Evolutionary conservation across 2,329 filamentous ascomycete species (phyloP), one percentile per base, ranked within the genome.

Genomic region (Fusarium azukiicola): DNA sequence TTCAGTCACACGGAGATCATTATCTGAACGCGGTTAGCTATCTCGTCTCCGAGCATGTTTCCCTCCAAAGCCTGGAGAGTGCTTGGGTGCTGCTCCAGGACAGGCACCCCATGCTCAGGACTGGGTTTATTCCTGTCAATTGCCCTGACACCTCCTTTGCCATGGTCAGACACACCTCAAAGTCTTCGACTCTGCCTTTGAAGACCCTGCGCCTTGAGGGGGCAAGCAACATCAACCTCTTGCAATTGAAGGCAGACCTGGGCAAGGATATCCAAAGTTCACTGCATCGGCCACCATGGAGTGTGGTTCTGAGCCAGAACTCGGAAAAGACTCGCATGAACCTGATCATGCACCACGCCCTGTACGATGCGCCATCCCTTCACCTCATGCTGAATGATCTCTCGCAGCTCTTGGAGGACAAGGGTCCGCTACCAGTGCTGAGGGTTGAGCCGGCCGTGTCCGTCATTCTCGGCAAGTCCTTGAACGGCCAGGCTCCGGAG

Each of bases 301-400:
- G 88, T 17, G 85, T 96, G 27, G 87, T 88, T 1, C 64, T 96
- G 3, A 83, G 90, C 1, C 79, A 88, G 5, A 58, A 75, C 1
- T 71, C 82, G 0, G 67, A 76, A 0, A 58, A 69, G 2, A 47
- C 76, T 8, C 80, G 66, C 5, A 90, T 92, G 86, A 87, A 91
- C 63, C 77, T 94, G 7, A 84, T 89, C 3, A 90, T 96, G 5
- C 95, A 98, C 77, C 97, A 99, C 87, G 96, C 96, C 1, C 88
- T 99, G 0, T 99, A 98, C 79, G 97, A 99, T 87, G 97, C 96
- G 0, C 90, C 93, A 52, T 97, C 96, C 13, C 87, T 99, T 16
- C 89, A 92, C 6, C 83, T 90, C 1, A 90, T 99, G 2, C 86
- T 98, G 4, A 83, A 88, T 1, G 92, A 95, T 79, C 88, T 98